A percentile compares a stretch with the other conserved stretches of the same genome.
phyloP scores from a whole-genome alignment of 2,329 filamentous ascomycete species.

The Xylaria hypoxylon region DNA sequence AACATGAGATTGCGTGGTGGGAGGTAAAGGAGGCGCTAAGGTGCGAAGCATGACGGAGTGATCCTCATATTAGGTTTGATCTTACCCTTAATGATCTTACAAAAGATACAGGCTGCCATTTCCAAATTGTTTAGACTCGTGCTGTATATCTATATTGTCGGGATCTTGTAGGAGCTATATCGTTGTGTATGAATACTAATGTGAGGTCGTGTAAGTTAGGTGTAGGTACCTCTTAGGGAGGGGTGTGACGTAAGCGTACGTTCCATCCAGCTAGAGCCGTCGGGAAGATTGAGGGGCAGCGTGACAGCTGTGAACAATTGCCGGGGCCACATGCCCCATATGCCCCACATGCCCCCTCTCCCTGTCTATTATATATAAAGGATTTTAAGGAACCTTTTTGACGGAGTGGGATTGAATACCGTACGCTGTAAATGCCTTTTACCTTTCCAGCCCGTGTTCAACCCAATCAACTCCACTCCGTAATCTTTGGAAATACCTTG shows the following conservation, averaged over 20 bases:
- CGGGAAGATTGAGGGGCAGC: constrained; percentile 10
- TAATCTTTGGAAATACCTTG: constrained; percentile 46
- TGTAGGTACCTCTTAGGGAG: constrained; percentile 1
- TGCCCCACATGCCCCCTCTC: not conserved
- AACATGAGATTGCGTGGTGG: not conserved
- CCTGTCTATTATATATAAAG: constrained; percentile 17
- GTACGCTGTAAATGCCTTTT: constrained; percentile 42
- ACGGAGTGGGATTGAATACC: constrained; percentile 43
- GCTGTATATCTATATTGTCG: constrained; percentile 23
- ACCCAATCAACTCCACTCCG: constrained; percentile 44
- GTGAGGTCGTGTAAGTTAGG: not conserved
- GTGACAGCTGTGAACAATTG: not conserved
- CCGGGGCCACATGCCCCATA: not conserved
- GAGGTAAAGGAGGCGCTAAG: not conserved
- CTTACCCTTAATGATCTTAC: constrained; percentile 94
- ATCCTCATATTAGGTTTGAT: constrained; percentile 1
- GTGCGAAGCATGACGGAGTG: not conserved
- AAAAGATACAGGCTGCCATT: constrained; percentile 89
- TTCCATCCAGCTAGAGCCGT: too few relatives aligned
- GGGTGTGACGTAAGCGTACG: constrained; percentile 23
- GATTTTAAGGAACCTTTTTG: accelerated
- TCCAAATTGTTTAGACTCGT: constrained; percentile 50
- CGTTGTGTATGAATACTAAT: not conserved
- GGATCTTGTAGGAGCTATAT: constrained; percentile 4
- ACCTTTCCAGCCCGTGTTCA: constrained; percentile 41